Evolutionary conservation across 164 flowering plant species (phyloP), one percentile per base, ranked within the genome.

Genomic region (Macadamia tetraphylla): DNA sequence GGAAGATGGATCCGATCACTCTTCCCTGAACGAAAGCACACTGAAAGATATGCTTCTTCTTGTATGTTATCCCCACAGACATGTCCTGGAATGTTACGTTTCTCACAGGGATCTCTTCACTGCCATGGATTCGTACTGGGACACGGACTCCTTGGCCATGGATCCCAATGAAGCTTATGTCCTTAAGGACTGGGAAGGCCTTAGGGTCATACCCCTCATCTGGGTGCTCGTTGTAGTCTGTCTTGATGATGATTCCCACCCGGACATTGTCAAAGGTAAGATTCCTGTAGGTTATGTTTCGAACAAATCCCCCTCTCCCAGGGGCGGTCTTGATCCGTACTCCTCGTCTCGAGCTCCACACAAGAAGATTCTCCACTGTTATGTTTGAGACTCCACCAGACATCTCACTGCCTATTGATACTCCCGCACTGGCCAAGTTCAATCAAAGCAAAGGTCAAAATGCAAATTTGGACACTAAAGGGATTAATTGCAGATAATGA

Each of bases 391-490:
- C 90, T 1, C 98, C 98, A 63, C 98, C 98, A 14, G 98, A 94
- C 98, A 94, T 94, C 78, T 94, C 97, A 62, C 98, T 94, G 71
- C 98, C 98, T 68, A 94, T 88, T 32, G 98, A 92, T 77, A 94
- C 71, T 3, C 98, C 98, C 56, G 98, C 98, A 78, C 98, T 94
- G 96, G 71, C 60, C 51, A 49, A 67, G 23, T 63, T 59, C 72
- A 72, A 74, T 23, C 42, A 72, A 64, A 29, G 43, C 59, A 53
- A 13, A 57, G 53, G 57, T 32, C 15, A 13, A 52, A 31, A 13
- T 14, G 57, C 3, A 46, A 46, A 11, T 2, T 2, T 2, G 5
- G 40, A 35, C 3, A 35, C 40, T 2, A 35, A 8, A 46, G 51
- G 51, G 13, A 46, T 11, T 46, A 0, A 11, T 46, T 46, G 51